Evolutionary conservation across 2,329 filamentous ascomycete genomes (phyloP).

Genomic region (Hortaea werneckii): DNA sequence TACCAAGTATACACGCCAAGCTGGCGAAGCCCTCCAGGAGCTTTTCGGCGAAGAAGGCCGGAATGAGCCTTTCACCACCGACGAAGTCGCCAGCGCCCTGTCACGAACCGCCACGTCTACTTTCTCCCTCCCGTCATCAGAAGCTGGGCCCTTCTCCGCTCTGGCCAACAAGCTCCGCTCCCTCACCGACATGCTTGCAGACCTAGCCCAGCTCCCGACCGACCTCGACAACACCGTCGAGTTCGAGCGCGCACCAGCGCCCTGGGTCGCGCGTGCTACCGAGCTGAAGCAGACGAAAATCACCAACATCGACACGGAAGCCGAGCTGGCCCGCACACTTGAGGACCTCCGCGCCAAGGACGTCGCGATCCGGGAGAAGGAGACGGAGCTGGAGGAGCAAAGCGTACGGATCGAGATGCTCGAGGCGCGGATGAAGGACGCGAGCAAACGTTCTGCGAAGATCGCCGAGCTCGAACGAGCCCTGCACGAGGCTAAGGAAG

Average conservation of each 20-base stretch:
- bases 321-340: constrained; percentile 69
- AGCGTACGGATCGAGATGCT: constrained; percentile 90
- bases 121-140: constrained; percentile 41
- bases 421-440: constrained; percentile 76
- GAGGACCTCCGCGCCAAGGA: constrained; percentile 72
- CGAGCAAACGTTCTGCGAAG: constrained; percentile 62
- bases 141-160: constrained; percentile 60
- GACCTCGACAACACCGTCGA: constrained; percentile 36
- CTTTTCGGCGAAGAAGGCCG: constrained; percentile 64
- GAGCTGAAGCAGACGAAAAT: constrained; percentile 75
- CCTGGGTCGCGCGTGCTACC: constrained; percentile 74
- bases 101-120: constrained; percentile 43
- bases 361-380: constrained; percentile 38
- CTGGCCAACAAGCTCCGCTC: constrained; percentile 58
- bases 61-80: constrained; percentile 54
- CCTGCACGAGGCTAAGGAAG: constrained; percentile 21
- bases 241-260: constrained; percentile 61
- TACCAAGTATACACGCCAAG: constrained; percentile 53
- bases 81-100: constrained; percentile 57
- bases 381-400: constrained; percentile 75
- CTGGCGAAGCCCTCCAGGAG: constrained; percentile 56
- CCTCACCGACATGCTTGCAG: constrained; percentile 54
- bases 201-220: constrained; percentile 54
- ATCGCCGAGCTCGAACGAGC: constrained; percentile 53
- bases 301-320: constrained; percentile 70